Evolutionary conservation across 2,329 filamentous ascomycete species (phyloP), one percentile per base, ranked within the genome.

Genomic region (Domatiomyces globalis): DNA sequence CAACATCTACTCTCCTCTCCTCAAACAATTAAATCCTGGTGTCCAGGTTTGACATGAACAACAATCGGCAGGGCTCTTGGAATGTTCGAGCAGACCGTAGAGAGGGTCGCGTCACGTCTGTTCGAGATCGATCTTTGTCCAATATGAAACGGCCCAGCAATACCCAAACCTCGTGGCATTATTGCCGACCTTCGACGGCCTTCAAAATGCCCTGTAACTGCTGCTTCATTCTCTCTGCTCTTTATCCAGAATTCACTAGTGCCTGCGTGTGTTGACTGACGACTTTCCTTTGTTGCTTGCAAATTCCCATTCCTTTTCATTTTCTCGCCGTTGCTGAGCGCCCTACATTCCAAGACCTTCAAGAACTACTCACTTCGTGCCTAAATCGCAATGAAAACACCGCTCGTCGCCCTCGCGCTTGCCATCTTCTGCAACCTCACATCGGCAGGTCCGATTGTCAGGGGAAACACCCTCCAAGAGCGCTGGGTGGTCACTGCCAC

Each of bases 371-470:
- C 22, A 25, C 22, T 25, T 25, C 6, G 48, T 27, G 36, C n/a
- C 25, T 18, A 42, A 29, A 19, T 22, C 17, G 12, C 33, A 43
- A 22, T 57, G 54, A 50, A 53, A 25, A 18, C 52, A 27, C 17
- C 47, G 17, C 8, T 50, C 22, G 43, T 43, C 20, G 33, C 29
- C 15, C 5, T 54, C 8, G 17, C 49, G 10, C 43, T 60, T 20
- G 43, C 54, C n/a, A 10, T 46, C 27, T 39, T 56, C 15, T 49
- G 49, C 19, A 51, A 52, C 33, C 43, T 50, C 17, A 49, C 44
- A 6, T 57, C 52, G 53, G 59, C 59, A 48, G 57, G 59, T 10
- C 59, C 57, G 49, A 57, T 61, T 36, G 46, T 53, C 36, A 54
- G 50, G 56, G 56, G 29, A 9, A 51, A 52, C 43, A 50, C 53